Base-by-base conservation (phyloP, 768 basidiomycete genomes). In the Suillus occidentalis region DNA sequence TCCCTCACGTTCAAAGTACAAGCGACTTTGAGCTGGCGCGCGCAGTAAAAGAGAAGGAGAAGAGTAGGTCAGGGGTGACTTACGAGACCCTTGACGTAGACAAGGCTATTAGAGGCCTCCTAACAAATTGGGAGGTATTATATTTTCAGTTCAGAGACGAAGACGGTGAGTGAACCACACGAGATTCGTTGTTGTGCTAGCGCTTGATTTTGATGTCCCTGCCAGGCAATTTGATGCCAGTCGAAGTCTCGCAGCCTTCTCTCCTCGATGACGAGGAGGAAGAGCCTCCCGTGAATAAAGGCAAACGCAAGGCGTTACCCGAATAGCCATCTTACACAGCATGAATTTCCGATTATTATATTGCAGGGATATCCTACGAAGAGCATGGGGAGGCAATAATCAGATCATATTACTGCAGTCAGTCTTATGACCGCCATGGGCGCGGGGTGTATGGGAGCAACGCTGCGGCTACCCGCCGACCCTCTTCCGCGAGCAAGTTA, bases 401-500 rank as follows among this genome's bases (percentile, higher is more conserved):
- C 57, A 25, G 39, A 16, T 55, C 53, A 36, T 13, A 53, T 34
- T 36, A 36, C 53, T 55, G 34, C 53, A 55, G 20, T 20, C 53
- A 34, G 53, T 40, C 25, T 58, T 40, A 58, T 40, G 39, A 58
- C 25, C 10, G 25, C 91, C 89, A 91, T n/a, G 75, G 52, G 40
- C 79, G 80, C 50, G 83, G 81, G 8, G 79, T 76, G 20, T 88
- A 68, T 5, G 95, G 95, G 22, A 96, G 81, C n/a, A 97, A 76
- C 2, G 95, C 96, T 16, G 93, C 95, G 47, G 95, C 93, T 14
- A 98, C 94, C 31, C 91, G 88, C 61, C 97, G 83, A 8, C 97
- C 97, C 78, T 99, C 97, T 75, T 99, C 97, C 0, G 90, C 78
- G 55, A 99, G 83, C 28, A 99, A 75, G 75, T 99, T 98, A 77